Evolutionary conservation across 2,329 filamentous ascomycete genomes (phyloP).

Genomic region (Paraphaeosphaeria sporulosa): DNA sequence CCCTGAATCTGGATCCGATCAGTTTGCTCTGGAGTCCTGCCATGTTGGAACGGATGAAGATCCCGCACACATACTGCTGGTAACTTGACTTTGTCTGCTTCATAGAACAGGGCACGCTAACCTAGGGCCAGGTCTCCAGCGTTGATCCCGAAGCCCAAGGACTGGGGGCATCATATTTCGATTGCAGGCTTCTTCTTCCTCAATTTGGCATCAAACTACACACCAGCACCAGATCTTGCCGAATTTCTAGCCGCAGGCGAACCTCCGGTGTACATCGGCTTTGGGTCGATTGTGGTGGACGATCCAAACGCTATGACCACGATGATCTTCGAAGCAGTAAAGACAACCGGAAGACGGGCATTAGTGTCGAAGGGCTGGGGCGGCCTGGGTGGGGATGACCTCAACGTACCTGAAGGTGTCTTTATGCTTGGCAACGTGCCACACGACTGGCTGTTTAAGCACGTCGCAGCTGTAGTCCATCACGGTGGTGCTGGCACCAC

Average conservation of each 20-base stretch:
- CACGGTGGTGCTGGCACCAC: conserved; percentile 90
- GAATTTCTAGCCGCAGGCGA: conserved; percentile 49
- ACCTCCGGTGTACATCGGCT: conserved; percentile 52
- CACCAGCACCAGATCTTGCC: conserved; percentile 49
- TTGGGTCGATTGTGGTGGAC: conserved; percentile 53
- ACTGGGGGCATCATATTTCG: conserved; percentile 53
- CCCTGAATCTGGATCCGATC: conserved; percentile 77
- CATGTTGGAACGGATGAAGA: conserved; percentile 74
- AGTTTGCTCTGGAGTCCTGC: conserved; percentile 85
- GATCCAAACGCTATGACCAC: conserved; percentile 52
- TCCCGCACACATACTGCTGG: conserved; percentile 95
- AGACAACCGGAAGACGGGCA: conserved; percentile 72
- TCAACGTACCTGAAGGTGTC: conserved; percentile 73
- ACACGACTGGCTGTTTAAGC: conserved; percentile 88
- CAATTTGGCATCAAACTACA: conserved; percentile 49
- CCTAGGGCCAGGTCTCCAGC: conserved; percentile 44
- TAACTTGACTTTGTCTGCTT: conserved; percentile 26
- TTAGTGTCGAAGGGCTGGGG: conserved; percentile 90
- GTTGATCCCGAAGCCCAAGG: conserved; percentile 55
- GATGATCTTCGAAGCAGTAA: conserved; percentile 52
- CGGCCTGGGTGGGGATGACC: conserved; percentile 73
- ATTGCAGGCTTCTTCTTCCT: conserved; percentile 53
- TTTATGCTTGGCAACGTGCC: conserved; percentile 87
- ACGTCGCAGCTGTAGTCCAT: conserved; percentile 82
- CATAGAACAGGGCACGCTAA: conserved; percentile 2